Evolutionary conservation across 495 filamentous ascomycete species (phyloP).

Genomic region (Hapsidospora chrysogenum): DNA sequence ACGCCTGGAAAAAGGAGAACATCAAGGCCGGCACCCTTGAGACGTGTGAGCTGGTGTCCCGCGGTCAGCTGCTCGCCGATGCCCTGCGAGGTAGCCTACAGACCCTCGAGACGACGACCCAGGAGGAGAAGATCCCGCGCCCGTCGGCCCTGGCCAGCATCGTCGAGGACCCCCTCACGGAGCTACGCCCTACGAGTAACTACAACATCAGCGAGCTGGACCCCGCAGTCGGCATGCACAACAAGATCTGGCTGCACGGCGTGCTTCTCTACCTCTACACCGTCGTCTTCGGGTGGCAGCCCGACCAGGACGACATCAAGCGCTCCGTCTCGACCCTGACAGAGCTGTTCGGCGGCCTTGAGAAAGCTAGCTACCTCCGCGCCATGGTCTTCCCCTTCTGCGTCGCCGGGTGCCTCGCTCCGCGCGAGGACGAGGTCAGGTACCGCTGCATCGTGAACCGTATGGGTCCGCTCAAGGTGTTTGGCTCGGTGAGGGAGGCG

Average conservation of each 20-base stretch:
- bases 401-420: conserved; percentile 33
- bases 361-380: conserved; percentile 12
- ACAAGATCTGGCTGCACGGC: conserved; percentile 28
- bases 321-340: conserved; percentile 17
- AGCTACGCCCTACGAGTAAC: neutral
- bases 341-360: conserved; percentile 14
- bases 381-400: conserved; percentile 34
- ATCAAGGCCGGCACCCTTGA: conserved; percentile 24
- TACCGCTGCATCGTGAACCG: conserved; percentile 21
- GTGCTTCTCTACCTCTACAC: conserved; percentile 30
- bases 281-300: conserved; percentile 37
- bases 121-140: neutral
- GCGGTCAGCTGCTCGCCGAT: conserved; percentile 21
- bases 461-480: conserved; percentile 21
- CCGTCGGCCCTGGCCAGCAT: conserved; percentile 1
- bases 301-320: conserved; percentile 19
- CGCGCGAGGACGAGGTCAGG: conserved; percentile 19
- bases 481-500: conserved; percentile 29
- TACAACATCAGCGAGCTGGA: conserved; percentile 1
- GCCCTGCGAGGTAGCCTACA: conserved; percentile 14
- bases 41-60: conserved; percentile 24
- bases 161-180: neutral
- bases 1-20: conserved; percentile 31
- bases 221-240: conserved; percentile 3
- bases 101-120: conserved; percentile 9